phyloP scores from a whole-genome alignment of 2,329 filamentous ascomycete genomes.

The Aureobasidium musti region DNA sequence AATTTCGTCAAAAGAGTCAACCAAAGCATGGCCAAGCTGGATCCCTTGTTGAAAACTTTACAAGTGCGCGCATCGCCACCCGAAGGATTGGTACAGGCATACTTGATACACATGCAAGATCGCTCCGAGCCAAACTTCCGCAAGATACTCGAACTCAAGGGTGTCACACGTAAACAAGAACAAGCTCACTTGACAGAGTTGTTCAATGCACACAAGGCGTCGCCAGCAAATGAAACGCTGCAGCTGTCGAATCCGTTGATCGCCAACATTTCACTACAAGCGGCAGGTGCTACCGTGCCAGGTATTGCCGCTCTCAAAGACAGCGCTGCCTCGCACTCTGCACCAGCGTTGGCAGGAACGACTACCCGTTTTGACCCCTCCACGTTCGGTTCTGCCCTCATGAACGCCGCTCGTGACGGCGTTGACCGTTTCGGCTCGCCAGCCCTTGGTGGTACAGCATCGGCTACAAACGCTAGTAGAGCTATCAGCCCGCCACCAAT shows the following conservation, averaged over 20 bases:
- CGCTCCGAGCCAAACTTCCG: constrained; percentile 92
- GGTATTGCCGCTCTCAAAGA: constrained; percentile 32
- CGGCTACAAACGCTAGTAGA: constrained; percentile 36
- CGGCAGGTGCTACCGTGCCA: constrained; percentile 50
- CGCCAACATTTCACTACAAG: constrained; percentile 57
- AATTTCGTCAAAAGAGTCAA: constrained; percentile 85
- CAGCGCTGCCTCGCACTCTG: constrained; percentile 35
- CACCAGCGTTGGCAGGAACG: constrained; percentile 43
- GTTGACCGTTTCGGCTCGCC: constrained; percentile 74
- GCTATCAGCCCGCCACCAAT: constrained; percentile 38
- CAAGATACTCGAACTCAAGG: constrained; percentile 94
- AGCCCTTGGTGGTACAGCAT: constrained; percentile 41
- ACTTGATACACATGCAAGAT: constrained; percentile 95
- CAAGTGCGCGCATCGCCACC: constrained; percentile 90
- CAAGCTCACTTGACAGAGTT: constrained; percentile 82
- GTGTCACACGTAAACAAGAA: constrained; percentile 76
- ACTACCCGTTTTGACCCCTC: constrained; percentile 70
- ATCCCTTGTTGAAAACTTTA: constrained; percentile 91
- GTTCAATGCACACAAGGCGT: constrained; percentile 80
- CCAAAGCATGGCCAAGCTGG: constrained; percentile 79
- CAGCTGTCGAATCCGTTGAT: constrained; percentile 67
- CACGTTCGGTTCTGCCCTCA: constrained; percentile 79
- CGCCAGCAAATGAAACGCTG: constrained; percentile 66
- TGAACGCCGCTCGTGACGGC: constrained; percentile 83
- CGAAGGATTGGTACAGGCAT: constrained; percentile 93